Percentiles rank a stretch among this genome's conserved stretches.
phyloP scores from a whole-genome alignment of 176 grass and related monocot species.

The Guadua angustifolia region DNA sequence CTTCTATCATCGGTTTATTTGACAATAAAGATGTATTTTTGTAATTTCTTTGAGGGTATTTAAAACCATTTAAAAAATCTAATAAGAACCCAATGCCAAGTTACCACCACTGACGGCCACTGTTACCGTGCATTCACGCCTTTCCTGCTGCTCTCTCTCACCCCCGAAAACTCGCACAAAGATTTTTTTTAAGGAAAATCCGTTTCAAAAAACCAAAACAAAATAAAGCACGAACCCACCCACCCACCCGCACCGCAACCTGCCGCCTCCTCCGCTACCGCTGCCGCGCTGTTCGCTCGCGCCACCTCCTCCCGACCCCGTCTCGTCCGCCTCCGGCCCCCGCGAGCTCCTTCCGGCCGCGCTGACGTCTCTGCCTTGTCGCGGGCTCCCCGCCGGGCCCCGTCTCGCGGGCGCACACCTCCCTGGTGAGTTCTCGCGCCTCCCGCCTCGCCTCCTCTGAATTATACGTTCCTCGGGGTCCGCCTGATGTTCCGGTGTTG shows the following conservation, averaged over 20 bases:
- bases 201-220: neutral
- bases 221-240: conserved; percentile 10
- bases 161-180: conserved; percentile 40
- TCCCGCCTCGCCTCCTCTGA: conserved; percentile 2
- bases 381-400: neutral
- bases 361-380: neutral
- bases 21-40: too few relatives aligned
- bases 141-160: neutral
- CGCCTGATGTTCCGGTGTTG: conserved; percentile 5
- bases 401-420: neutral
- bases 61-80: too few relatives aligned
- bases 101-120: neutral
- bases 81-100: too few relatives aligned
- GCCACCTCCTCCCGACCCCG: neutral
- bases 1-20: too few relatives aligned
- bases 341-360: neutral
- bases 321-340: neutral
- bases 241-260: neutral
- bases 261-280: neutral
- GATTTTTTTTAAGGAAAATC: neutral
- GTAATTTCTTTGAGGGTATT: too few relatives aligned
- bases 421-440: conserved; percentile 4
- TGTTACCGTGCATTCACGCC: conserved; percentile 27
- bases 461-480: neutral
- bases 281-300: conserved; percentile 20